These are phyloP conservation scores for Chaetomium olivaceum DNA, from an alignment of 2,329 filamentous ascomycete species.

Conservation along the genomic window DNA sequence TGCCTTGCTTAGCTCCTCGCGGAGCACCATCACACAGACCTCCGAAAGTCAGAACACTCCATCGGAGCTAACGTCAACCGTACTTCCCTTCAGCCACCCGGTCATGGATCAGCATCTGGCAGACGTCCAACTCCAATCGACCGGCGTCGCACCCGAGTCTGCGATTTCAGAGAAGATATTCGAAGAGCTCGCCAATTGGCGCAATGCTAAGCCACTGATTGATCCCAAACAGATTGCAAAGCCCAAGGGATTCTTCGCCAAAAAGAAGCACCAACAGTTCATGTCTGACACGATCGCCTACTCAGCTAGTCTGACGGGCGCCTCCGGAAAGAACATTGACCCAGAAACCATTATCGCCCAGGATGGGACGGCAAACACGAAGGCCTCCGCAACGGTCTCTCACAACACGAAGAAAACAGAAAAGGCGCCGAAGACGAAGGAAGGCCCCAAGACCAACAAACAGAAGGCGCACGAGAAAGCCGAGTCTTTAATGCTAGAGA, in stretches of 20 bases:
- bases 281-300: slow-evolving; percentile 11
- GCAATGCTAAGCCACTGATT: neutral
- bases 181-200: neutral
- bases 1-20: neutral
- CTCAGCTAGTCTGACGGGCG: slow-evolving; percentile 1
- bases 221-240: slow-evolving; percentile 3
- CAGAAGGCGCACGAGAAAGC: slow-evolving; percentile 1
- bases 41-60: neutral
- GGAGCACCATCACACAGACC: neutral
- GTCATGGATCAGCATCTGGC: neutral
- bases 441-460: slow-evolving; percentile 2
- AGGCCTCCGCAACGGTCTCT: neutral
- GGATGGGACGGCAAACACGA: neutral
- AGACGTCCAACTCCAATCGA: neutral
- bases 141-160: neutral
- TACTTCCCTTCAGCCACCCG: slow-evolving; percentile 5
- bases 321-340: slow-evolving; percentile 6
- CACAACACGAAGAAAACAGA: neutral
- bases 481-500: neutral
- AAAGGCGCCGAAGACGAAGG: neutral
- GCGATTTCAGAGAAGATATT: neutral
- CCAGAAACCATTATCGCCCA: neutral
- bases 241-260: neutral
- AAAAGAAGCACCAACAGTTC: slow-evolving; percentile 6
- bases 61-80: neutral